phyloP scores from a whole-genome alignment of 2,329 filamentous ascomycete genomes.

The Polychaeton citri region DNA sequence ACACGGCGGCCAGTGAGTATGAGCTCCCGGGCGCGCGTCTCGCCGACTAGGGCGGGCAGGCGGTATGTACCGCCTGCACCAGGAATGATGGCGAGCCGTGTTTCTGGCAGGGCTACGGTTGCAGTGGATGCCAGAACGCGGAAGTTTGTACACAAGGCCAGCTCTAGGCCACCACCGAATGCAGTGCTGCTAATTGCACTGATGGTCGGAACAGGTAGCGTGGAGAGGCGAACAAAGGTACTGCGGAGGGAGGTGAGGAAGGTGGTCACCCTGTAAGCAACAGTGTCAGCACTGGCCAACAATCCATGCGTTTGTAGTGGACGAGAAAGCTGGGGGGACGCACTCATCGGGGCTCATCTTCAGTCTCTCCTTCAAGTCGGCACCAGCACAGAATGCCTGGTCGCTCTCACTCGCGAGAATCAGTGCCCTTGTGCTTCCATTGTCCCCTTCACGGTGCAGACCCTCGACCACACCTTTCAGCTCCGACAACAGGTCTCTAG shows the following conservation, averaged over 20 bases:
- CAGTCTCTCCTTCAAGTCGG: slow-evolving; percentile 79
- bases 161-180: slow-evolving; percentile 84
- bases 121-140: slow-evolving; percentile 74
- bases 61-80: slow-evolving; percentile 88
- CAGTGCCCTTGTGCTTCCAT: slow-evolving; percentile 59
- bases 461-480: slow-evolving; percentile 60
- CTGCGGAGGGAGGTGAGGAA: slow-evolving; percentile 67
- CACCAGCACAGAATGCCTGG: slow-evolving; percentile 80
- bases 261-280: slow-evolving; percentile 48
- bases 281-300: not conserved
- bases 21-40: slow-evolving; percentile 71
- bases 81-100: slow-evolving; percentile 82
- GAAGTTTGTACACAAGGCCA: slow-evolving; percentile 79
- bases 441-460: slow-evolving; percentile 46
- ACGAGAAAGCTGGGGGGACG: slow-evolving; percentile 20
- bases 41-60: slow-evolving; percentile 68
- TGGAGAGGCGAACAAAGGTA: slow-evolving; percentile 60
- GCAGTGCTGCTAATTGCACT: slow-evolving; percentile 74
- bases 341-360: slow-evolving; percentile 69
- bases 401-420: slow-evolving; percentile 79
- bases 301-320: too few relatives aligned
- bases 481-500: slow-evolving; percentile 57
- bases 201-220: slow-evolving; percentile 79
- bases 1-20: slow-evolving; percentile 85
- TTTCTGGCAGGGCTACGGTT: slow-evolving; percentile 75